phyloP scores from a whole-genome alignment of 1,284 basidiomycete species.

The Sphaerobolus stellatus region DNA sequence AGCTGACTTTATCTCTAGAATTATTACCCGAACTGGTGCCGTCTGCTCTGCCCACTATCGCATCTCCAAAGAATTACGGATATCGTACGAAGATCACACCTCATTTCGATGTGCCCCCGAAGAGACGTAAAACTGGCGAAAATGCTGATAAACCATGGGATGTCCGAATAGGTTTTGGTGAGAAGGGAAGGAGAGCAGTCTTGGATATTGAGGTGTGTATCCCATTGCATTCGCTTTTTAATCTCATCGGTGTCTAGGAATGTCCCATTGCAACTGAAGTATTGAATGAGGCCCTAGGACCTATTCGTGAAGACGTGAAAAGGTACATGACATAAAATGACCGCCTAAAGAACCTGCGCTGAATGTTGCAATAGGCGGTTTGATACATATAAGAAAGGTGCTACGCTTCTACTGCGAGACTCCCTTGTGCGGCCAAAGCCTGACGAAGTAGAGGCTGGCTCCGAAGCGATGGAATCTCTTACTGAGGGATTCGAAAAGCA shows the following conservation, averaged over 20 bases:
- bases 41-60: conserved; percentile 71
- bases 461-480: neutral
- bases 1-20: conserved; percentile 35
- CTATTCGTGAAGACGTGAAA: conserved; percentile 66
- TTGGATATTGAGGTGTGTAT: conserved; percentile 88
- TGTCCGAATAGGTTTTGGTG: conserved; percentile 89
- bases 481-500: neutral
- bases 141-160: conserved; percentile 49
- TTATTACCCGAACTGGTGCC: conserved; percentile 63
- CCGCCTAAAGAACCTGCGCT: neutral
- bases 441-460: neutral
- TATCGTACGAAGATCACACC: conserved; percentile 98
- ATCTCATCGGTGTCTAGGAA: conserved; percentile 52
- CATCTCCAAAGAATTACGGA: conserved; percentile 84
- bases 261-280: conserved; percentile 89
- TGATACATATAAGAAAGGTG: conserved; percentile 81
- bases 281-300: conserved; percentile 69
- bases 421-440: conserved; percentile 58
- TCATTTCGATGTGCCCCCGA: conserved; percentile 86
- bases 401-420: conserved; percentile 89
- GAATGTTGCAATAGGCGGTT: conserved; percentile 60
- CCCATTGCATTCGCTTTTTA: neutral
- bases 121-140: conserved; percentile 38
- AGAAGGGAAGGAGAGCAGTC: conserved; percentile 71
- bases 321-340: conserved; percentile 48